Evolutionary conservation across 75 land plant genomes (phyloP).

Genomic region (Selaginella moellendorffii): DNA sequence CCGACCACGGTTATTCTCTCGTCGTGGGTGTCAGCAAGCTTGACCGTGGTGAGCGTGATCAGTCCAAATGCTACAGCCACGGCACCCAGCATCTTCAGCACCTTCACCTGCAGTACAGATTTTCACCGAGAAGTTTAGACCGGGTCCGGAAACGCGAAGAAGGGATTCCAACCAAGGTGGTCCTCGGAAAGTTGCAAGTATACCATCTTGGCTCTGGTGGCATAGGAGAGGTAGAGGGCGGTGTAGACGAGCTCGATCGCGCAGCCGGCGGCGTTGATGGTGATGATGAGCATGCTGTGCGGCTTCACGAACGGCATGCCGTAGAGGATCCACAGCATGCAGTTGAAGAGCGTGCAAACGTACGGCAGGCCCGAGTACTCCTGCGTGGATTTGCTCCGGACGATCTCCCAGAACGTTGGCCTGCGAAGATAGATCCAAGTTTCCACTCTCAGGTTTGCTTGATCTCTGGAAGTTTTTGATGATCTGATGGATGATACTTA

Average conservation of each 20-base stretch:
- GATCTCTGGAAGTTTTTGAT: slow-evolving; percentile 2
- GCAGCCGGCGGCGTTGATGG: slow-evolving; percentile 54
- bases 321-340: slow-evolving; percentile 63
- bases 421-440: no score
- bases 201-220: slow-evolving; percentile 15
- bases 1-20: slow-evolving; percentile 11
- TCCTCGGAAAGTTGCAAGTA: no score
- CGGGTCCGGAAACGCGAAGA: no score
- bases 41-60: neutral
- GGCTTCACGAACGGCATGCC: slow-evolving; percentile 55
- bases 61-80: neutral
- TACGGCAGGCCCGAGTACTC: no score
- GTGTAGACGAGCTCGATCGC: slow-evolving; percentile 37
- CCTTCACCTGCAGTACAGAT: slow-evolving; percentile 9
- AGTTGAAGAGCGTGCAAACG: slow-evolving; percentile 49
- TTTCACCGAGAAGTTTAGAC: no score
- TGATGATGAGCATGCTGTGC: slow-evolving; percentile 49
- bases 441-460: no score
- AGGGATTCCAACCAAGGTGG: no score
- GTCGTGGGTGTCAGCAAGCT: neutral
- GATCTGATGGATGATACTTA: no score
- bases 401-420: neutral
- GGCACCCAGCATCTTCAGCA: neutral
- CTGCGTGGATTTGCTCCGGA: neutral
- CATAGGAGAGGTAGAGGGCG: slow-evolving; percentile 37